Evolutionary conservation across 2,329 filamentous ascomycete genomes (phyloP).

Genomic region (Mollisia scopiformis): DNA sequence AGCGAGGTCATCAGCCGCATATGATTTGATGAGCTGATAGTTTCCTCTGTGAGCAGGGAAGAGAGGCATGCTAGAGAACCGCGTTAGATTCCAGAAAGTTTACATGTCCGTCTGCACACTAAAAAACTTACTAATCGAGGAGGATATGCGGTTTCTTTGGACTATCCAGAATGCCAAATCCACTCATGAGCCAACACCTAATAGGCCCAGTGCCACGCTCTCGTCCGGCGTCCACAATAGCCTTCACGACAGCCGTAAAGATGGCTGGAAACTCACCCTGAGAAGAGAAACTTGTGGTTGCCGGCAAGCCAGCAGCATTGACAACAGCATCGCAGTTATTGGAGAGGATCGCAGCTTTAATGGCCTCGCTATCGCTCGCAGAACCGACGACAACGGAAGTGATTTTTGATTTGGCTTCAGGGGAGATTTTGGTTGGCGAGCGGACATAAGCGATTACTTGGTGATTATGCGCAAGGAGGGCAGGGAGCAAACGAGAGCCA

Average conservation of each 20-base stretch:
- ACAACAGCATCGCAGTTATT: constrained; percentile 33
- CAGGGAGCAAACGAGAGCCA: constrained; percentile 28
- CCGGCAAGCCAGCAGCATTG: constrained; percentile 31
- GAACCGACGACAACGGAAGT: constrained; percentile 15
- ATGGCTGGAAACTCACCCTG: constrained; percentile 25
- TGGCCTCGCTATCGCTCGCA: constrained; percentile 19
- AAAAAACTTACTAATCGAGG: constrained; percentile 20
- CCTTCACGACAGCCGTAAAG: constrained; percentile 28
- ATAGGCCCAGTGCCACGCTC: constrained; percentile 25
- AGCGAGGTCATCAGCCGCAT: constrained; percentile 18
- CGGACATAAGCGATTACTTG: constrained; percentile 28
- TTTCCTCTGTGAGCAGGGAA: constrained; percentile 28
- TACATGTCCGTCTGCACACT: background rate
- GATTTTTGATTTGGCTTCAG: constrained; percentile 12
- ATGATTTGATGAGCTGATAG: constrained; percentile 25
- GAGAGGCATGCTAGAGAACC: constrained; percentile 21
- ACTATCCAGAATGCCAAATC: constrained; percentile 26
- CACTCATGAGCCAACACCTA: constrained; percentile 31
- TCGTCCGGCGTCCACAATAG: constrained; percentile 24
- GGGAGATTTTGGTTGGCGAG: constrained; percentile 23
- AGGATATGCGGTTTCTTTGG: constrained; percentile 25
- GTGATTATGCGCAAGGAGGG: constrained; percentile 26
- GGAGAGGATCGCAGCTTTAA: constrained; percentile 27
- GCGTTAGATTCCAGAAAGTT: background rate
- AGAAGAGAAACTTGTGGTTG: constrained; percentile 13